Evolutionary conservation across 2,329 filamentous ascomycete species (phyloP), one percentile per base, ranked within the genome.

Genomic region (Trichoderma guizhouense): DNA sequence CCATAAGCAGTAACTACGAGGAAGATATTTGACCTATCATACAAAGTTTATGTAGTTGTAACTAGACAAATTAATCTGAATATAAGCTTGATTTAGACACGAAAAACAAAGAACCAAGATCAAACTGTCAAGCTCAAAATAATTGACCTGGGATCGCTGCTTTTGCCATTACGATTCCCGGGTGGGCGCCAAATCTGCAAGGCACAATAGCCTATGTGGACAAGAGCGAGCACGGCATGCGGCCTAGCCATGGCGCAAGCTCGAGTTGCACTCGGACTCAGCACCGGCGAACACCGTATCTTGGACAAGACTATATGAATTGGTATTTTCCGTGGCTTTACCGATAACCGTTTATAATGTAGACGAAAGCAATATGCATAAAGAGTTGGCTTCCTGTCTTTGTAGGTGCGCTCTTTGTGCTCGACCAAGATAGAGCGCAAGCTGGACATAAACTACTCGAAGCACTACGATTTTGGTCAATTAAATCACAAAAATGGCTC

Each of bases 191-290:
- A 24, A 18, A 39, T 26, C 47, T 24, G 47, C 47, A 53, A 67
- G 18, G 15, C 55, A n/a, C 24, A 18, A 32, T 26, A 11, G 36
- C 36, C 36, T 18, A n/a, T n/a, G 39, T 43, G 39, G 18, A 14
- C 12, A 43, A 69, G 39, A 24, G 39, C 15, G 67, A 69, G 57
- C 67, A 69, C 67, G 67, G 67, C 67, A 69, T 69, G 30, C 21
- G 36, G 57, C 43, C 57, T 36, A 24, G 55, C 7, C 67, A 69
- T 69, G n/a, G 57, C 67, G 67, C 57, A 69, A 69, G 57, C 57
- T 53, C 26, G 57, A 43, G 21, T 36, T 32, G 18, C 63, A 12
- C 62, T 57, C 15, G 28, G n/a, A 21, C 9, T 32, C 65, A 68
- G 18, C 24, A n/a, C 15, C 26, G 34, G 53, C 9, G 65, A 68